A percentile compares a stretch with the other conserved stretches of the same genome.
Conservation (phyloP, 2,329 filamentous ascomycete genomes). For the Pseudomassariella vexata region DNA sequence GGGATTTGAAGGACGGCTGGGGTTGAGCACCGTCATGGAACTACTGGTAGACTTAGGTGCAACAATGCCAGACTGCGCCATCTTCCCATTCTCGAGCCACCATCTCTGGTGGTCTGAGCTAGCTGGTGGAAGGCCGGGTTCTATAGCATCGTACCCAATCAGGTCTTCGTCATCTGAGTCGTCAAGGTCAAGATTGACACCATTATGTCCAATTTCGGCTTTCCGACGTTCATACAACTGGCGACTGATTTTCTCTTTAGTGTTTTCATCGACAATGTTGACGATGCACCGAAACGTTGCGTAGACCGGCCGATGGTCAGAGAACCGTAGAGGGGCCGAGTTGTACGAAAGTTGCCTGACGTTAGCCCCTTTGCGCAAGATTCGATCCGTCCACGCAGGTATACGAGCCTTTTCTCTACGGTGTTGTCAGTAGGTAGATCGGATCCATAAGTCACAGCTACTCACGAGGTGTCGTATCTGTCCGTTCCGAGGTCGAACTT, state of each 20-base stretch:
- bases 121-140: constrained; percentile 66
- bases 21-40: constrained; percentile 61
- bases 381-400: constrained; percentile 94
- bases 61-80: constrained; percentile 66
- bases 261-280: constrained; percentile 69
- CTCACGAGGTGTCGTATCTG: constrained; percentile 83
- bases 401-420: constrained; percentile 82
- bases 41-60: constrained; percentile 48
- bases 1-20: constrained; percentile 72
- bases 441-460: constrained; percentile 9
- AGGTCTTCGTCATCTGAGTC: constrained; percentile 76
- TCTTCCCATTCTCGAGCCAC: constrained; percentile 66
- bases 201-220: constrained; percentile 58
- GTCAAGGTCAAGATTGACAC: constrained; percentile 47
- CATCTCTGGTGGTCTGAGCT: constrained; percentile 65
- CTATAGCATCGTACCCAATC: constrained; percentile 75
- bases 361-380: constrained; percentile 79
- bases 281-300: constrained; percentile 82
- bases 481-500: constrained; percentile 90
- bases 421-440: constrained; percentile 22
- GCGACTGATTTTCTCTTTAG: constrained; percentile 66
- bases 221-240: constrained; percentile 69
- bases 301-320: constrained; percentile 94
- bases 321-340: constrained; percentile 77
- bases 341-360: constrained; percentile 80